Evolutionary conservation across 176 grass and related monocot species (phyloP), one percentile per base, ranked within the genome.

Genomic region (Aechmea fasciata): DNA sequence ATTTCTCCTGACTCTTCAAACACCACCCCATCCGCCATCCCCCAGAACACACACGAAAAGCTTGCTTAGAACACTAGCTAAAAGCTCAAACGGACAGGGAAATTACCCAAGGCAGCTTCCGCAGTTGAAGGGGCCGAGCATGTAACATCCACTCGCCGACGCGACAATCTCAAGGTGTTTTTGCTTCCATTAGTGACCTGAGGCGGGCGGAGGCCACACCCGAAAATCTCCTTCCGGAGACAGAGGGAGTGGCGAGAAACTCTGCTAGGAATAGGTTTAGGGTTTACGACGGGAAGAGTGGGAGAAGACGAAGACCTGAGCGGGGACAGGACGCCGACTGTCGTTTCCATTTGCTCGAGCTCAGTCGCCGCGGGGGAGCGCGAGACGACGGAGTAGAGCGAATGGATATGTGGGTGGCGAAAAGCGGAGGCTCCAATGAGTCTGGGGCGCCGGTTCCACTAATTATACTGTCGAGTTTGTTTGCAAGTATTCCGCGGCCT

Each of bases 301-400:
- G 55, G n/a, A 59, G 14, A 5, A 9, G 73, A 50, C 26, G 49
- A 51, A 51, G 49, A 15, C 14, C 26, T 29, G 9, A 54, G 49
- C 2, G 49, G 23, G 47, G 63, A 19, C 14, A 49, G 73, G 11
- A 66, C 12, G 63, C 23, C 50, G 63, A 66, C 14, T 1, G 73
- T 49, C 73, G 66, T 67, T 48, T 75, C 73, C 73, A 65, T 51
- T 59, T 20, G 55, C n/a, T 20, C 4, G 55, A 14, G 54, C 19
- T 1, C 9, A 11, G 22, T 26, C 23, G 5, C 51, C 2, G 1
- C 66, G 11, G 11, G 9, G 8, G 8, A 29, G 22, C 11, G 63
- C 63, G 22, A 28, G 17, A 11, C 13, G n/a, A 11, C 14, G 29
- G 48, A 23, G 67, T 25, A 55, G 71, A 73, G 4, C 29, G 3